Evolutionary conservation across 176 grass and related monocot species (phyloP).

Genomic region (Phragmites australis): DNA sequence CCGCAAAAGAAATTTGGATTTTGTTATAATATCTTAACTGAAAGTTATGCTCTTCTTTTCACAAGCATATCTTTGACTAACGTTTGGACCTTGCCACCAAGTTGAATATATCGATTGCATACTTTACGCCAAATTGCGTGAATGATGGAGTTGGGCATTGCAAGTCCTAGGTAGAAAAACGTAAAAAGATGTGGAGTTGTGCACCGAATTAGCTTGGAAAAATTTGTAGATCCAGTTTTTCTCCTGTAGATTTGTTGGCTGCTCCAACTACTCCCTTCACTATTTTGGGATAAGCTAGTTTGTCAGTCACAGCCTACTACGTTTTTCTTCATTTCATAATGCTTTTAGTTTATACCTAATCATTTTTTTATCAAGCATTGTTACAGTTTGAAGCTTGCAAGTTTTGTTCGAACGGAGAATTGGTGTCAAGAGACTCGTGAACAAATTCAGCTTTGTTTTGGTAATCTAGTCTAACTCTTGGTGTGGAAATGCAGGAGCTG

Average conservation of each 20-base stretch:
- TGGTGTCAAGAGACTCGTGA: too few species aligned
- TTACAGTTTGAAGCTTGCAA: not conserved
- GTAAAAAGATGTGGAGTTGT: not conserved
- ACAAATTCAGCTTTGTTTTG: not conserved
- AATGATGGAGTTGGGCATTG: not conserved
- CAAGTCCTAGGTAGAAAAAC: constrained; percentile 37
- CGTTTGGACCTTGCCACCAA: constrained; percentile 11
- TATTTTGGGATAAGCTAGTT: constrained; percentile 6
- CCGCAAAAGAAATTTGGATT: not conserved
- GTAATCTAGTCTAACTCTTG: not conserved
- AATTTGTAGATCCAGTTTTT: not conserved
- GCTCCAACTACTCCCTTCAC: constrained; percentile 6
- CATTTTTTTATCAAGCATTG: not conserved
- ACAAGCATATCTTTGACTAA: constrained; percentile 23
- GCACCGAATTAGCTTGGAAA: constrained; percentile 30
- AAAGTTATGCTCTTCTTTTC: constrained; percentile 9
- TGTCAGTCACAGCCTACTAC: not conserved
- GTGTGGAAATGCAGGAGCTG: constrained; percentile 45
- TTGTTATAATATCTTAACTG: not conserved
- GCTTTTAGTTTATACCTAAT: not conserved
- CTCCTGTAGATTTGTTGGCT: constrained; percentile 33
- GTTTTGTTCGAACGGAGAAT: not conserved
- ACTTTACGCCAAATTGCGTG: not conserved
- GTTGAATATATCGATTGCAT: constrained; percentile 25
- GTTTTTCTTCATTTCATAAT: constrained; percentile 3